Evolutionary conservation across 1,139 yeast species (phyloP).

Genomic region (Chernovozyma sophiae-reginae): DNA sequence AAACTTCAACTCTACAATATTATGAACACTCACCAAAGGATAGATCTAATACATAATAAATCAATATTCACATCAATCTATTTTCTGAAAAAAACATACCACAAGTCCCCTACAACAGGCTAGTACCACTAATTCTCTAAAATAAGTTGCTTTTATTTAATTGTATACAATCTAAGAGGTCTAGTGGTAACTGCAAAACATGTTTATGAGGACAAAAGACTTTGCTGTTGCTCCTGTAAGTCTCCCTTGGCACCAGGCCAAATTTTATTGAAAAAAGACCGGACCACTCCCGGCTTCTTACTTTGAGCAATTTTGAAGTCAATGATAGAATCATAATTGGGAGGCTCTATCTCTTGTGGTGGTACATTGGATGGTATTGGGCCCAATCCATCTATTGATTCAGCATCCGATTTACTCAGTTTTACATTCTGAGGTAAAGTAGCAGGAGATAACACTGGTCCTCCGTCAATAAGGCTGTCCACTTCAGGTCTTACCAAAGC

Average conservation of each 20-base stretch:
- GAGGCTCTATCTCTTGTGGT: slow-evolving; percentile 40
- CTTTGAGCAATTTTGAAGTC: slow-evolving; percentile 23
- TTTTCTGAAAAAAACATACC: too few species aligned
- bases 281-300: slow-evolving; percentile 11
- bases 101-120: too few species aligned
- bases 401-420: slow-evolving; percentile 22
- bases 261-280: neutral
- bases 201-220: too few species aligned
- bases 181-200: neutral
- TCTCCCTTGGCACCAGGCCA: neutral
- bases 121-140: too few species aligned
- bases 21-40: too few species aligned
- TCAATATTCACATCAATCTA: too few species aligned
- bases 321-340: slow-evolving; percentile 28
- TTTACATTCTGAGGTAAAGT: slow-evolving; percentile 9
- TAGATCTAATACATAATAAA: too few species aligned
- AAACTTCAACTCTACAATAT: too few species aligned
- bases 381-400: slow-evolving; percentile 18
- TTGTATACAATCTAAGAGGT: too few species aligned
- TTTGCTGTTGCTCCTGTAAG: neutral
- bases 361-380: slow-evolving; percentile 19
- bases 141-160: too few species aligned
- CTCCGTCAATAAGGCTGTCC: slow-evolving; percentile 13
- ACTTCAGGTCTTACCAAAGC: slow-evolving; percentile 26
- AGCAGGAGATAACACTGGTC: slow-evolving; percentile 3